phyloP scores from a whole-genome alignment of 768 basidiomycete species.

The Pisolithus marmoratus region DNA sequence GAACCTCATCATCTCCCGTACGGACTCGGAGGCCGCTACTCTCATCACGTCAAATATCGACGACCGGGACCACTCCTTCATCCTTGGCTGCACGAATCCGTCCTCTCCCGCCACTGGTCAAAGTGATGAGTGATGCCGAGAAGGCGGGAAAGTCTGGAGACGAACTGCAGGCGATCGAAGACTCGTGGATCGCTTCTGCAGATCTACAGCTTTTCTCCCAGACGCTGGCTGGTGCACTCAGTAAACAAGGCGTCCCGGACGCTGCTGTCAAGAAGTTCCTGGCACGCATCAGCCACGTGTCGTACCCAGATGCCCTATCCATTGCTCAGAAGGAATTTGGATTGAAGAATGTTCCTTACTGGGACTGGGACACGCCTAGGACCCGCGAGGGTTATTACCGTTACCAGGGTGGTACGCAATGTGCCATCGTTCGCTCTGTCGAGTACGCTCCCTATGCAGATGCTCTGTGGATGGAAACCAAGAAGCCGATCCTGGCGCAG shows the following conservation, averaged over 20 bases:
- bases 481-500: constrained; percentile 87
- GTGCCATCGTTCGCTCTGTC: constrained; percentile 85
- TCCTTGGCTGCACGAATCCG: constrained; percentile 85
- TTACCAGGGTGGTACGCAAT: constrained; percentile 94
- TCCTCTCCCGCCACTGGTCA: constrained; percentile 62
- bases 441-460: constrained; percentile 95
- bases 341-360: constrained; percentile 69
- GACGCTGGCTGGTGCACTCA: constrained; percentile 62
- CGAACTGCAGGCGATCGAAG: constrained; percentile 82
- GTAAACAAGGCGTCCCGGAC: constrained; percentile 48
- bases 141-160: constrained; percentile 71
- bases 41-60: constrained; percentile 97
- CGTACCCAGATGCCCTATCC: constrained; percentile 60
- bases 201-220: constrained; percentile 75
- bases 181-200: constrained; percentile 77
- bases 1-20: constrained; percentile 89
- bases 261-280: constrained; percentile 56
- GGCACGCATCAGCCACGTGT: constrained; percentile 56
- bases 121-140: constrained; percentile 82
- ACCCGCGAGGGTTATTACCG: constrained; percentile 97
- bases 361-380: constrained; percentile 92
- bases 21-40: constrained; percentile 97
- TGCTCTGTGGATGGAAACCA: constrained; percentile 95
- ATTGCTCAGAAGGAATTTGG: constrained; percentile 81
- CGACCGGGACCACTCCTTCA: constrained; percentile 95